Evolutionary conservation across 805 yeast genomes (phyloP), one percentile per base, ranked within the genome.

Genomic region (Candida xyloterini): DNA sequence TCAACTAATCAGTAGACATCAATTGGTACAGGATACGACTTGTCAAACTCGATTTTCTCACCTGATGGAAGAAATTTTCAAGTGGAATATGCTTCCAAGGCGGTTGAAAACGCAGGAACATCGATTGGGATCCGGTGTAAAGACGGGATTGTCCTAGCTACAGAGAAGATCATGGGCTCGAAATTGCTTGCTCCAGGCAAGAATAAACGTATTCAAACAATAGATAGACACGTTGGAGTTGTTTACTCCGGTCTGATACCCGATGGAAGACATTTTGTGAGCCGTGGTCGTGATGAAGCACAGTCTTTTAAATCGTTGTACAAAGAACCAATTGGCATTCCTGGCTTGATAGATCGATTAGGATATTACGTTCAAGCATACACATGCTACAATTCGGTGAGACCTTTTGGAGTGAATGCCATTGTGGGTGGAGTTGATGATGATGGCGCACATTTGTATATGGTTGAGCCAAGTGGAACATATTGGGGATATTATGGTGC

Each of bases 401-500:
- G 99, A 66, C 99, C 99, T 15, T 93, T 93, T 64, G 99, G 99
- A 40, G 78, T 95, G 45, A 79, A 88, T 40, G 80, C 96, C 9
- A 90, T 93, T 47, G 76, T 93, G 33, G 99, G 97, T 37, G 99
- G 99, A 50, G 78, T 86, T 34, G 98, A 91, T 60, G 82, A 78
- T 30, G 78, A 84, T 45, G 98, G 97, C 10, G 50, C 65, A 16
- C 97, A 91, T 62, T 74, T 93, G 54, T 91, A 84, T 67, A 93
- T 91, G 97, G 73, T 93, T 43, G 99, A 93, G 63, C 99, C 99
- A 53, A 85, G 95, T 62, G 99, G 99, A 47, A 72, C 88, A 1
- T 88, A 82, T 59, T 95, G 99, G 98, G 99, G 99, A 36, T 93
- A 93, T 67, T 74, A 77, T 40, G 99, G 96, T 46, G 95, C 96